These are phyloP conservation scores for Tuber umbilicatum DNA, from an alignment of 495 filamentous ascomycete genomes.

Conservation along the genomic window DNA sequence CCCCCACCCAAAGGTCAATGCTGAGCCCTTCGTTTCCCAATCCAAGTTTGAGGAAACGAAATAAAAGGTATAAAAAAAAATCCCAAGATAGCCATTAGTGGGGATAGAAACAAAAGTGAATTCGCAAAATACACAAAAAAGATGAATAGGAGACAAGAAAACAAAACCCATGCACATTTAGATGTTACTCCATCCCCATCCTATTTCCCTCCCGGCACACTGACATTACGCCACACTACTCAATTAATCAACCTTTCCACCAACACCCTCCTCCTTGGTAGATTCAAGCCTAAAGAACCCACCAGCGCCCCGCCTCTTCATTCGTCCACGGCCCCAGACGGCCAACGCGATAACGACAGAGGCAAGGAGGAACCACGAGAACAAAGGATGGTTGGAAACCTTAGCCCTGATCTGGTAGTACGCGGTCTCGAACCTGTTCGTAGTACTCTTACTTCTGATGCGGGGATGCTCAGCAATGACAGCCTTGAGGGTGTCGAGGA, in stretches of 20 bases:
- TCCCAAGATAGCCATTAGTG: conserved; percentile 19
- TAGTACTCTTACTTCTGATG: conserved; percentile 79
- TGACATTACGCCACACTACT: not conserved
- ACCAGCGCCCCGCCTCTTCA: conserved; percentile 49
- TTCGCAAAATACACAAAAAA: conserved; percentile 17
- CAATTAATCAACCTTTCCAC: conserved; percentile 11
- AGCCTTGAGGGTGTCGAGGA: conserved; percentile 84
- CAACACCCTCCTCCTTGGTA: conserved; percentile 6
- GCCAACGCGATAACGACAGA: conserved; percentile 49
- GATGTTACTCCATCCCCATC: not conserved
- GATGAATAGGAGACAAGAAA: conserved; percentile 4
- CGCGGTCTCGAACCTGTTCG: conserved; percentile 65
- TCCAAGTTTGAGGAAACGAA: conserved; percentile 2
- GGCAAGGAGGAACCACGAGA: conserved; percentile 58
- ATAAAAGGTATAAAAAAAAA: conserved; percentile 2
- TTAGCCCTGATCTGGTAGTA: conserved; percentile 68
- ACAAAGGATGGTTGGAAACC: conserved; percentile 63
- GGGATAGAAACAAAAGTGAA: conserved; percentile 17
- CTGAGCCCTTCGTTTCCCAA: not conserved
- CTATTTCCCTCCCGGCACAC: not conserved
- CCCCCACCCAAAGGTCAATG: not conserved
- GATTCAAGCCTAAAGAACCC: conserved; percentile 68
- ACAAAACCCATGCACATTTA: conserved; percentile 7
- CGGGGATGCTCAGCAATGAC: conserved; percentile 62
- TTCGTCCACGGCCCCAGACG: conserved; percentile 55